Percentiles rank a stretch among this genome's conserved stretches.
Evolutionary conservation across 179 eudicot species (phyloP).

Genomic region (Beta lomatogona): DNA sequence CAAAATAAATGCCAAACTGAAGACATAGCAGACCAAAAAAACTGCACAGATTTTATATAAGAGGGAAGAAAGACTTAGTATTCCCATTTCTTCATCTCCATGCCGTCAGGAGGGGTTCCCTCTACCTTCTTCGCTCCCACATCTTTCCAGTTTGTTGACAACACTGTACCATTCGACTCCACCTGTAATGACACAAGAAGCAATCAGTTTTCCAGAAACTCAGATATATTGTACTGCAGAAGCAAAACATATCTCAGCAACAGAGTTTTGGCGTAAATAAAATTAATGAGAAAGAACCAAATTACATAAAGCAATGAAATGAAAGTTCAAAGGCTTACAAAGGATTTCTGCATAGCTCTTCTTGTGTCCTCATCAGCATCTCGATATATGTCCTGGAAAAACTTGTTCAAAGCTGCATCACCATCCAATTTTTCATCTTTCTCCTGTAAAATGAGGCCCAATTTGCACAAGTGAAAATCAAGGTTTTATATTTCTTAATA

Average conservation of each 20-base stretch:
- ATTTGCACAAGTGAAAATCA: neutral
- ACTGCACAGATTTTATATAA: conserved; percentile 29
- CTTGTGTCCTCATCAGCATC: conserved; percentile 94
- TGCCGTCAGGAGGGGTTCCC: conserved; percentile 94
- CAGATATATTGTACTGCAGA: no score
- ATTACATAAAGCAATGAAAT: neutral
- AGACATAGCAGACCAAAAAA: conserved; percentile 17
- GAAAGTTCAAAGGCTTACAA: conserved; percentile 54
- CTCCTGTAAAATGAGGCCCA: conserved; percentile 53
- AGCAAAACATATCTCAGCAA: neutral
- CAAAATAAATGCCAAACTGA: conserved; percentile 4
- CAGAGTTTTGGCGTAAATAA: neutral
- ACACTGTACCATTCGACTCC: conserved; percentile 95
- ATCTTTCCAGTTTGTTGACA: conserved; percentile 97
- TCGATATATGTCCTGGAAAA: conserved; percentile 77
- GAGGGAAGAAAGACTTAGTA: conserved; percentile 27
- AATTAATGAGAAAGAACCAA: neutral
- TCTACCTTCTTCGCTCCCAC: conserved; percentile 92
- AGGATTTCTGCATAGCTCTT: conserved; percentile 97
- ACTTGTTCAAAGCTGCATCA: conserved; percentile 95
- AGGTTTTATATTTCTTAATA: neutral
- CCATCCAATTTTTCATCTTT: conserved; percentile 96
- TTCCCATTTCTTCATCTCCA: conserved; percentile 98
- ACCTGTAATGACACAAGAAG: conserved; percentile 41
- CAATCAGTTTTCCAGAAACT: neutral